Conservation (phyloP, 1,284 basidiomycete species). For the Puccinia polysora region DNA sequence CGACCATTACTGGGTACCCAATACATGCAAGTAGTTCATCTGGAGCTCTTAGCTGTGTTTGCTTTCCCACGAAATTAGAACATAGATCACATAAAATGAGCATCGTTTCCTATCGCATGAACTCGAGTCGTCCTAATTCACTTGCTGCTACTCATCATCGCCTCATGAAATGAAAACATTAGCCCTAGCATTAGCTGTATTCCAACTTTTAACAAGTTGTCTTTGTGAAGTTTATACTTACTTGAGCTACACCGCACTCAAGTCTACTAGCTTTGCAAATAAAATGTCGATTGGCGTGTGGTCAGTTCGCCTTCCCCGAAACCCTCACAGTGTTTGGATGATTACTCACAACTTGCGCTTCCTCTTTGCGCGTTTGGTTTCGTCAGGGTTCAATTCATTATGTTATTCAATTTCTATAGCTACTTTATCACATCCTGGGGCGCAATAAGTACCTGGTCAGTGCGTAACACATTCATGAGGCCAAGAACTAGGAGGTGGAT, state of each 20-base stretch:
- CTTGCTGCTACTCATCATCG: background rate
- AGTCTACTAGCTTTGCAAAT: slow-evolving; percentile 32
- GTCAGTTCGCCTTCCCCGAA: background rate
- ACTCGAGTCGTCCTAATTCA: background rate
- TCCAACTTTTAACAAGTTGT: slow-evolving; percentile 38
- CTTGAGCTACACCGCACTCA: slow-evolving; percentile 20
- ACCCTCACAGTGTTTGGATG: background rate
- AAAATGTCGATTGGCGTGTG: slow-evolving; percentile 40
- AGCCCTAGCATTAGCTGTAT: slow-evolving; percentile 35
- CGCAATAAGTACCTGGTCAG: slow-evolving; percentile 39
- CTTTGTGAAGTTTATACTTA: slow-evolving; percentile 42
- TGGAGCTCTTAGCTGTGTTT: no score
- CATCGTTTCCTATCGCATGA: no score
- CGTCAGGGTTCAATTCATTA: slow-evolving; percentile 35
- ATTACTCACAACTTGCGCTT: background rate
- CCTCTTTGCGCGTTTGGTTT: background rate
- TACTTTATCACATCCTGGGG: slow-evolving; percentile 42
- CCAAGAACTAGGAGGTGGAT: background rate
- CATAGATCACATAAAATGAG: no score
- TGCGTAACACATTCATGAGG: no score
- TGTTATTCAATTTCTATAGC: slow-evolving; percentile 34
- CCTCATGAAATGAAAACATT: background rate
- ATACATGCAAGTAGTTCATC: slow-evolving; percentile 17
- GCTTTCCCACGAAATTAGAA: no score
- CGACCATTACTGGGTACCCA: slow-evolving; percentile 38